These are phyloP conservation scores for Solanum pimpinellifolium DNA, from an alignment of 257 asterid species.

Conservation along the genomic window DNA sequence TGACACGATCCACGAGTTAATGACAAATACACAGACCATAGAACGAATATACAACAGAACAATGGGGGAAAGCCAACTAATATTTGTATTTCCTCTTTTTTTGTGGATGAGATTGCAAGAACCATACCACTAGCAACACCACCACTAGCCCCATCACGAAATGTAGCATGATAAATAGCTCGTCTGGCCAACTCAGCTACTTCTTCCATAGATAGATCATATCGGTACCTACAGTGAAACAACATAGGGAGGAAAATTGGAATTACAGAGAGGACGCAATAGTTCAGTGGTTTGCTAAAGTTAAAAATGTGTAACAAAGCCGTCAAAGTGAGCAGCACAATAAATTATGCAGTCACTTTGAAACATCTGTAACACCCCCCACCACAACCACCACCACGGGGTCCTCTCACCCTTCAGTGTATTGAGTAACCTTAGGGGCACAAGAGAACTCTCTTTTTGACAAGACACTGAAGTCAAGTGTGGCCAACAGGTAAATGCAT, in stretches of 20 bases:
- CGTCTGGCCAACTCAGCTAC: conserved; percentile 83
- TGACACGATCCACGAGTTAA: conserved; percentile 3
- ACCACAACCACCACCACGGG: background rate
- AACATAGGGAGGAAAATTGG: background rate
- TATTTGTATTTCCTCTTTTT: background rate
- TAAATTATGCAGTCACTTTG: background rate
- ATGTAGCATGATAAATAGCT: conserved; percentile 78
- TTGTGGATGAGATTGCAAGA: background rate
- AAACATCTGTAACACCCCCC: background rate
- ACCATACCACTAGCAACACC: conserved; percentile 72
- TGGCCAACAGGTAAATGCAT: background rate
- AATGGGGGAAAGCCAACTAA: background rate
- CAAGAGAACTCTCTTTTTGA: background rate
- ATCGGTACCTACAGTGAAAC: conserved; percentile 29
- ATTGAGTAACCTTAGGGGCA: background rate
- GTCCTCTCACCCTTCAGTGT: background rate
- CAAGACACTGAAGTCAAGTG: background rate
- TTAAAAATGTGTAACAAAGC: background rate
- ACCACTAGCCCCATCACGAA: conserved; percentile 88
- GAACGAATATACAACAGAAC: background rate
- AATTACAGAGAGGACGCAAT: background rate
- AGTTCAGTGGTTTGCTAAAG: background rate
- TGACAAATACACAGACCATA: background rate
- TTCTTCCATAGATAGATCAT: conserved; percentile 66
- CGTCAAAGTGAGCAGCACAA: background rate